Evolutionary conservation across 805 yeast genomes (phyloP).

Genomic region (Kregervanrija pseudodelftensis): DNA sequence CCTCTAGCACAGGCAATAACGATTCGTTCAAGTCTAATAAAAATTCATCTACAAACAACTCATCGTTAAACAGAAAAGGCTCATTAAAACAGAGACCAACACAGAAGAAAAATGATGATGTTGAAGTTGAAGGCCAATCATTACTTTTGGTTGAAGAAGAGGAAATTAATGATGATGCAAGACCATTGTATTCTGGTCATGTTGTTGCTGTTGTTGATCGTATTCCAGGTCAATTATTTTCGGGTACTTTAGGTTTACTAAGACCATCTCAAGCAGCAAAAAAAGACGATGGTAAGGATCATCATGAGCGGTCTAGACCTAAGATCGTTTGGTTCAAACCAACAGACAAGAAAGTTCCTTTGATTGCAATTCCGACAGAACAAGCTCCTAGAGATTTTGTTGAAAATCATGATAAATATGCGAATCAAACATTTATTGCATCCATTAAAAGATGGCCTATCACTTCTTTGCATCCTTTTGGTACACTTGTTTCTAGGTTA

Average conservation of each 20-base stretch:
- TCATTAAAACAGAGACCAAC: slow-evolving; percentile 93
- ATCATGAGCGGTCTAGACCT: slow-evolving; percentile 41
- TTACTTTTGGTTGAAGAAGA: slow-evolving; percentile 88
- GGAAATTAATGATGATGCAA: slow-evolving; percentile 85
- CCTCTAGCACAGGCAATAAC: slow-evolving; percentile 12
- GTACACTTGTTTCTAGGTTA: slow-evolving; percentile 80
- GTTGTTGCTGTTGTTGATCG: slow-evolving; percentile 97
- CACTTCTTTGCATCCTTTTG: slow-evolving; percentile 96
- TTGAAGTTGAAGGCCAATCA: slow-evolving; percentile 97
- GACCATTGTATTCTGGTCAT: slow-evolving; percentile 95
- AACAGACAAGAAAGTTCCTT: slow-evolving; percentile 94
- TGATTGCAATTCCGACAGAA: slow-evolving; percentile 97
- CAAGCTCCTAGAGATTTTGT: slow-evolving; percentile 96
- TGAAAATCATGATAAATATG: slow-evolving; percentile 79
- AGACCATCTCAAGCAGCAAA: slow-evolving; percentile 93
- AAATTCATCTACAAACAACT: slow-evolving; percentile 15
- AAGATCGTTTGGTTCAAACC: slow-evolving; percentile 99
- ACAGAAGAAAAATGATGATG: slow-evolving; percentile 96
- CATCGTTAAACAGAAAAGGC: slow-evolving; percentile 64
- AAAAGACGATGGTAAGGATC: slow-evolving; percentile 43
- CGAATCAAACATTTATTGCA: slow-evolving; percentile 82
- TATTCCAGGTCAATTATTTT: slow-evolving; percentile 91
- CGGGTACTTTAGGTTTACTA: slow-evolving; percentile 88
- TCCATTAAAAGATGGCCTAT: slow-evolving; percentile 99
- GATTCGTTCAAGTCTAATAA: neutral